phyloP scores from a whole-genome alignment of 805 yeast species.

The Sugiyamaella floridensis region DNA sequence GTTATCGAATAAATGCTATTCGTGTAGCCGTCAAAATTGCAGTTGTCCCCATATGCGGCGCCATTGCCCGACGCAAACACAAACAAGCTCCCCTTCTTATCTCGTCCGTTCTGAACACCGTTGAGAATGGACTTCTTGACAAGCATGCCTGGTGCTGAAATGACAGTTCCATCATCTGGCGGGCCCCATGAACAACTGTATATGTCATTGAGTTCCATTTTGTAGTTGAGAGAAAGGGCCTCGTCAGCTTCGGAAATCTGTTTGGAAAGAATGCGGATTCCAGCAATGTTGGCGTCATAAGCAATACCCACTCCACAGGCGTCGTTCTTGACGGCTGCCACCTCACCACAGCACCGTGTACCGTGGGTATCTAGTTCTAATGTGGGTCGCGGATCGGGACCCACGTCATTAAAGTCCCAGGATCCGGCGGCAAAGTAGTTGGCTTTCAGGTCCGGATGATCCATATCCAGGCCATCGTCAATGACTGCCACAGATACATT shows the following conservation, averaged over 20 bases:
- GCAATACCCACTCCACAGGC: slow-evolving; percentile 98
- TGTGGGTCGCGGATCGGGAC: slow-evolving; percentile 69
- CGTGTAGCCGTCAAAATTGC: slow-evolving; percentile 96
- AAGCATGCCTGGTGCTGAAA: slow-evolving; percentile 75
- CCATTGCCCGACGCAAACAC: slow-evolving; percentile 98
- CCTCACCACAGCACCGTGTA: slow-evolving; percentile 96
- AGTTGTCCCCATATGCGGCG: slow-evolving; percentile 71
- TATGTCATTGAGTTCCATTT: slow-evolving; percentile 77
- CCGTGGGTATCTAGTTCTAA: slow-evolving; percentile 86
- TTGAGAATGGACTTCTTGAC: slow-evolving; percentile 79
- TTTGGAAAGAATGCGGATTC: slow-evolving; percentile 82
- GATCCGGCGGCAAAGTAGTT: slow-evolving; percentile 68
- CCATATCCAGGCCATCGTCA: slow-evolving; percentile 90
- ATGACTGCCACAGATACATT: slow-evolving; percentile 83
- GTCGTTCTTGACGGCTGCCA: slow-evolving; percentile 76
- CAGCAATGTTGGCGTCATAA: slow-evolving; percentile 75
- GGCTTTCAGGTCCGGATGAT: slow-evolving; percentile 60
- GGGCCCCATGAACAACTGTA: slow-evolving; percentile 99
- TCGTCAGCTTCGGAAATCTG: slow-evolving; percentile 78
- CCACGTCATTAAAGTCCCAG: slow-evolving; percentile 84
- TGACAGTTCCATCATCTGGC: slow-evolving; percentile 78
- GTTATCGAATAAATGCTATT: slow-evolving; percentile 92
- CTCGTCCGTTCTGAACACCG: slow-evolving; percentile 78
- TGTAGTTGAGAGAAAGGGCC: slow-evolving; percentile 80
- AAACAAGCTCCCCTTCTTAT: slow-evolving; percentile 74